These are phyloP conservation scores for Stropharia rugosoannulata DNA, from an alignment of 768 basidiomycete genomes.

Conservation along the genomic window DNA sequence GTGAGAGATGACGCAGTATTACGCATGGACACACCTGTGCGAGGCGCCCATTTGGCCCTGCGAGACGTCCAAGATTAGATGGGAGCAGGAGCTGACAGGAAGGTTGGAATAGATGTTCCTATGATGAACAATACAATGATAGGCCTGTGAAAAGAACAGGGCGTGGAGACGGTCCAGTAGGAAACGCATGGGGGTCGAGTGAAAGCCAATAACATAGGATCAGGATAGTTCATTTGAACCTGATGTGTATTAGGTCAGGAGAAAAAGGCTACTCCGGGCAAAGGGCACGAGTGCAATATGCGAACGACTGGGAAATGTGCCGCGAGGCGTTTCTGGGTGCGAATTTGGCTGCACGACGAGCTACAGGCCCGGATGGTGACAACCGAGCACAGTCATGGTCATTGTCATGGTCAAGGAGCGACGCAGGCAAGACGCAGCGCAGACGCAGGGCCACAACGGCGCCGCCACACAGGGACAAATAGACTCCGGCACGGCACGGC, in stretches of 20 bases:
- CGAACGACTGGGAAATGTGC: neutral
- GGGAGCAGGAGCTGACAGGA: constrained; percentile 1
- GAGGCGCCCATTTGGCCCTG: constrained; percentile 3
- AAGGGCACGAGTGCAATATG: neutral
- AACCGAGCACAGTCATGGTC: too few species aligned
- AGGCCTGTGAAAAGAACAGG: constrained; percentile 19
- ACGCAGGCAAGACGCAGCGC: too few species aligned
- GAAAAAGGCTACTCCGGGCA: constrained; percentile 10
- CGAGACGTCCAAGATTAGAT: constrained; percentile 14
- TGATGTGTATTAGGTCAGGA: neutral
- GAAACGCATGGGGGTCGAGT: constrained; percentile 2
- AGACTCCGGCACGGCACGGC: constrained; percentile 5
- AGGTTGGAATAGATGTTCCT: neutral
- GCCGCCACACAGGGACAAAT: neutral
- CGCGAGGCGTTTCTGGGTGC: neutral
- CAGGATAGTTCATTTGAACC: neutral
- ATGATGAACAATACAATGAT: constrained; percentile 11
- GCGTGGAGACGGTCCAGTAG: constrained; percentile 5
- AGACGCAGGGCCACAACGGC: neutral
- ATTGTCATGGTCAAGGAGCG: neutral
- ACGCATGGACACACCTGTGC: constrained; percentile 5
- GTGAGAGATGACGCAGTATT: neutral
- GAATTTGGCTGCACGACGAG: neutral
- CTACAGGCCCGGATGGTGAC: too few species aligned
- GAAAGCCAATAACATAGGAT: neutral